A percentile compares a stretch with the other conserved stretches of the same genome.
These are phyloP conservation scores for Verticillium alfalfae DNA, from an alignment of 2,329 filamentous ascomycete species.

Conservation along the genomic window DNA sequence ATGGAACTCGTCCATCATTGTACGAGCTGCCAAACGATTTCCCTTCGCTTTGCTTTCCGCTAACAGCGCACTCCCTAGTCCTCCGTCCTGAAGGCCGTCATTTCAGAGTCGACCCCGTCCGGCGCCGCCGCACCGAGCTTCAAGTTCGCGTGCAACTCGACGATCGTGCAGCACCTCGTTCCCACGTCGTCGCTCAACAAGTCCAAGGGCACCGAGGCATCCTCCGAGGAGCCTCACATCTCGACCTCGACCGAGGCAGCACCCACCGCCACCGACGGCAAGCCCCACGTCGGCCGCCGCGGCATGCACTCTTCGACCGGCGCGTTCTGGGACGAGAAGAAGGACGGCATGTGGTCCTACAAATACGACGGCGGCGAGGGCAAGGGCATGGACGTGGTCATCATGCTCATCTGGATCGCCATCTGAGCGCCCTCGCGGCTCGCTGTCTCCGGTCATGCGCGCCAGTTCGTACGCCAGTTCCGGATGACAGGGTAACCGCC, in stretches of 20 bases:
- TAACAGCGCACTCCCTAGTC: constrained; percentile 43
- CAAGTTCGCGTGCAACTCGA: constrained; percentile 97
- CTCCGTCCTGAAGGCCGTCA: constrained; percentile 70
- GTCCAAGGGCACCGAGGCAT: constrained; percentile 44
- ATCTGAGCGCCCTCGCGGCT: constrained; percentile 34
- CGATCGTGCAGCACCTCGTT: constrained; percentile 90
- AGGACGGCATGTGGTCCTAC: constrained; percentile 84
- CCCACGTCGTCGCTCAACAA: constrained; percentile 61
- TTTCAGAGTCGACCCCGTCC: constrained; percentile 64
- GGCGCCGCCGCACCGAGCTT: constrained; percentile 57
- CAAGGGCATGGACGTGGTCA: constrained; percentile 64
- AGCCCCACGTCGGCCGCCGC: constrained; percentile 72
- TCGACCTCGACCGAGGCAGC: constrained; percentile 44
- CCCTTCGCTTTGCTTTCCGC: neutral
- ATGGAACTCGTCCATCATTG: constrained; percentile 94
- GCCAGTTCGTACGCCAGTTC: neutral
- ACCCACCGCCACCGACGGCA: constrained; percentile 54
- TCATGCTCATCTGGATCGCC: constrained; percentile 74
- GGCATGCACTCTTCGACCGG: constrained; percentile 87
- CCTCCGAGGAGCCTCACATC: constrained; percentile 44
- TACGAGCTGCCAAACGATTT: constrained; percentile 34
- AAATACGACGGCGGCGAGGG: constrained; percentile 69
- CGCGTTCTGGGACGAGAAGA: constrained; percentile 87
- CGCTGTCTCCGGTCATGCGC: neutral
- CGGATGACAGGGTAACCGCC: neutral